Conservation (phyloP, 2,329 filamentous ascomycete genomes). For the Scedosporium aurantiacum region DNA sequence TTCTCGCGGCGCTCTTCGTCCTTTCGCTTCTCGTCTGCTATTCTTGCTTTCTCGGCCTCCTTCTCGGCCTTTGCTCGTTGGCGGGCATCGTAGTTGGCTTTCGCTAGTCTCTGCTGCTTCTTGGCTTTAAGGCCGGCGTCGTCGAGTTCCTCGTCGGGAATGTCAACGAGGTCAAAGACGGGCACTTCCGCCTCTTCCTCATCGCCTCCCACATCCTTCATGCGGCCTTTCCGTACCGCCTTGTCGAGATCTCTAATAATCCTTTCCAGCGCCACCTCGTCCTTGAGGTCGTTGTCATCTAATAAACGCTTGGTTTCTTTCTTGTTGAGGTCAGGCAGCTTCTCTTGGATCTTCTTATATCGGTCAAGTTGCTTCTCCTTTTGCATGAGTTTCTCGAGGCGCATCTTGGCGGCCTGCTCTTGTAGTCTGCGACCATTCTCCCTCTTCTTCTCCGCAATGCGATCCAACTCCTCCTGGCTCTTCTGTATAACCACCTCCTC, state of each 20-base stretch:
- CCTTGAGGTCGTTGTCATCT: slow-evolving; percentile 84
- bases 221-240: slow-evolving; percentile 77
- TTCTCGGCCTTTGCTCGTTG: slow-evolving; percentile 94
- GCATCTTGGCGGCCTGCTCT: slow-evolving; percentile 95
- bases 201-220: slow-evolving; percentile 79
- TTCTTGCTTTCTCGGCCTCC: slow-evolving; percentile 76
- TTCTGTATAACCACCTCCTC: slow-evolving; percentile 88
- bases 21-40: slow-evolving; percentile 70
- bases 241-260: slow-evolving; percentile 83
- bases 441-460: slow-evolving; percentile 85
- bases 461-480: slow-evolving; percentile 83
- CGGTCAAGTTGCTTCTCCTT: slow-evolving; percentile 95
- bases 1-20: slow-evolving; percentile 78
- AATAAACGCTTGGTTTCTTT: slow-evolving; percentile 81
- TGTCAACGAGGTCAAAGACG: slow-evolving; percentile 77
- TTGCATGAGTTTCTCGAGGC: slow-evolving; percentile 84
- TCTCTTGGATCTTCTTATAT: slow-evolving; percentile 71
- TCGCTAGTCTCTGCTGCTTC: slow-evolving; percentile 81
- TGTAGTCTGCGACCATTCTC: slow-evolving; percentile 86
- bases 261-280: slow-evolving; percentile 76
- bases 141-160: slow-evolving; percentile 85
- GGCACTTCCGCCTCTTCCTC: slow-evolving; percentile 74
- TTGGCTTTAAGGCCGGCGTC: slow-evolving; percentile 88
- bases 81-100: slow-evolving; percentile 87
- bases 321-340: slow-evolving; percentile 67